Evolutionary conservation across 2,329 filamentous ascomycete species (phyloP).

Genomic region (Aspergillus unguis): DNA sequence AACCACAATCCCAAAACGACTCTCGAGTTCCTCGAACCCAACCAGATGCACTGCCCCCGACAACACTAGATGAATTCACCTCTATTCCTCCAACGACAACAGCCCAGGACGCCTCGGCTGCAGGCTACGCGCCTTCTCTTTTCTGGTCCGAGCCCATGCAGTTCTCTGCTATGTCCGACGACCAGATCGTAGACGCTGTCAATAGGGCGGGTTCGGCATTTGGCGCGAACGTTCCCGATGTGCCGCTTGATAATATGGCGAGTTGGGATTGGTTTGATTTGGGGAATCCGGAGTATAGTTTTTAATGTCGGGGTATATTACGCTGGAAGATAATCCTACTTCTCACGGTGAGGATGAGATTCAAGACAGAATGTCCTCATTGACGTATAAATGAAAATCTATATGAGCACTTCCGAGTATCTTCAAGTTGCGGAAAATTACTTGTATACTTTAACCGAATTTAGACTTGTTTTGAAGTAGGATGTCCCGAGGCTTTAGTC

Average conservation of each 20-base stretch:
- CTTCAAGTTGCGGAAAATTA: too few species aligned
- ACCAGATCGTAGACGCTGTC: slow-evolving; percentile 64
- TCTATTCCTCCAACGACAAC: slow-evolving; percentile 23
- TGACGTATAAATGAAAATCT: too few species aligned
- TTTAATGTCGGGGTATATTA: slow-evolving; percentile 14
- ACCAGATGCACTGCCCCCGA: slow-evolving; percentile 13
- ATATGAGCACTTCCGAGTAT: too few species aligned
- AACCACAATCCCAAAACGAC: slow-evolving; percentile 13
- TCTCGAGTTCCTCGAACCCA: slow-evolving; percentile 6
- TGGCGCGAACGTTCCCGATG: slow-evolving; percentile 53
- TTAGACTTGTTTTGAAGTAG: too few species aligned
- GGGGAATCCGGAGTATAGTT: slow-evolving; percentile 28
- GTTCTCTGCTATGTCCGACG: slow-evolving; percentile 67
- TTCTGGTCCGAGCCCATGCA: slow-evolving; percentile 54
- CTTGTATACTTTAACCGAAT: too few species aligned
- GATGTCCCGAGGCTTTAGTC: too few species aligned
- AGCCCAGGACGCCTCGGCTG: background rate
- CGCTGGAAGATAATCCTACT: too few species aligned
- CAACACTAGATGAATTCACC: slow-evolving; percentile 17
- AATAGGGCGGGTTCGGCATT: slow-evolving; percentile 62
- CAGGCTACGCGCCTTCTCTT: slow-evolving; percentile 26
- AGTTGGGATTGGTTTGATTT: slow-evolving; percentile 58
- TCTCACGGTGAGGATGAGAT: too few species aligned
- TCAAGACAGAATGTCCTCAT: too few species aligned
- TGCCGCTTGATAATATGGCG: slow-evolving; percentile 59